Conservation (phyloP, 768 basidiomycete species). For the Omphalotus guepiniiformis region DNA sequence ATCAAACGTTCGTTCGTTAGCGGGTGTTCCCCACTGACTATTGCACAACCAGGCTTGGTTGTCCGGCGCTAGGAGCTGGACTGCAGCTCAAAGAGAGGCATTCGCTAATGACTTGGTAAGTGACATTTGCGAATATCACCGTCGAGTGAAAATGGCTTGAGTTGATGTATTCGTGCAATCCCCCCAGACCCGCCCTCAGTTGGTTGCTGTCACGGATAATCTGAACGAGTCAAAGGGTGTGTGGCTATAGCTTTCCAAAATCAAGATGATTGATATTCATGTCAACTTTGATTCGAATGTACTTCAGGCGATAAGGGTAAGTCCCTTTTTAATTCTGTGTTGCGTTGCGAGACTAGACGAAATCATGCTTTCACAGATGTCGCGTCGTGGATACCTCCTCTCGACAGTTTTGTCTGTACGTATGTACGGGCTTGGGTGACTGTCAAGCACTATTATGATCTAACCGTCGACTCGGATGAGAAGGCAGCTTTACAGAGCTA, state of each 20-base stretch:
- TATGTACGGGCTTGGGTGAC: conserved; percentile 52
- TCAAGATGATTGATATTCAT: too few species aligned
- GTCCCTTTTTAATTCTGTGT: not conserved
- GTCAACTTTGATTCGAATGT: too few species aligned
- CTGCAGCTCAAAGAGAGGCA: conserved; percentile 42
- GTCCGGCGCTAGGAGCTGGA: conserved; percentile 51
- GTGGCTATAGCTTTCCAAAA: not conserved
- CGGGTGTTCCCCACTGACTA: not conserved
- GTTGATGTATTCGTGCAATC: not conserved
- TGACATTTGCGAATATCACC: too few species aligned
- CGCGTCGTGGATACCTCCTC: conserved; percentile 48
- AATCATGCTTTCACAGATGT: conserved; percentile 30
- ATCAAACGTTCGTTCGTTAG: not conserved
- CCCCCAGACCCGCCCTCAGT: conserved; percentile 41
- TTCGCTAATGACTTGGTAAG: conserved; percentile 47
- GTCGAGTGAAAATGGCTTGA: too few species aligned
- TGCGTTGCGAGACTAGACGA: not conserved
- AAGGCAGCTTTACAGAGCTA: conserved; percentile 41
- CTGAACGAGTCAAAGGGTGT: conserved; percentile 46
- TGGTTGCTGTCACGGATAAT: conserved; percentile 45
- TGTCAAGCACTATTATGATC: conserved; percentile 45
- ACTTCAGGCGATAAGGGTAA: conserved; percentile 40
- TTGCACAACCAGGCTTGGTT: conserved; percentile 41
- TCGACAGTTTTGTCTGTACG: conserved; percentile 45
- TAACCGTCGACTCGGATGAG: conserved; percentile 48